Evolutionary conservation across 768 basidiomycete species (phyloP), one percentile per base, ranked within the genome.

Genomic region (Panaeolus cyanescens): DNA sequence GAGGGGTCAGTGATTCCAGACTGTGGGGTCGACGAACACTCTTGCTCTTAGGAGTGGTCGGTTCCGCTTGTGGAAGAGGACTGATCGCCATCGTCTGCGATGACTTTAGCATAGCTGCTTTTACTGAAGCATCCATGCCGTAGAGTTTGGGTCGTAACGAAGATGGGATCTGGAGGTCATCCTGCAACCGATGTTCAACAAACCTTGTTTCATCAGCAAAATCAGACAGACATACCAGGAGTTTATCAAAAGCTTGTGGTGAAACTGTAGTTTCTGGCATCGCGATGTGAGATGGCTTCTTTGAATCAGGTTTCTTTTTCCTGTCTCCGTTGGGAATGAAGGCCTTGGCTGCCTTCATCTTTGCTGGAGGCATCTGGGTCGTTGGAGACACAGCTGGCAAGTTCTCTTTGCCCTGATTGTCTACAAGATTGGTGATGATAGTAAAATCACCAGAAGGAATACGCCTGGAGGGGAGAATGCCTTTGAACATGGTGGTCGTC

Each of bases 91-190:
- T 77, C 28, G 84, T 83, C 31, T 89, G 86, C 0, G 93, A 93
- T 0, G 92, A 93, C 70, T 92, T 93, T 59, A 96, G 79, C 92
- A 96, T 95, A 12, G 91, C 92, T 4, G 91, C 93, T 71, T 96
- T 96, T 55, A 96, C 91, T 1, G 89, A 86, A 0, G 88, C 77
- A 59, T 96, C 92, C 85, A 96, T 92, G 15, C 85, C 86, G 54
- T 80, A 79, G 17, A 96, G 84, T 74, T 93, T 93, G 1, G 88
- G 89, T 7, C 94, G 84, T 22, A 95, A 77, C 2, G 85, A 85
- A 6, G 84, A 76, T 3, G 94, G 94, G 20, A 96, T 93, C 75
- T 96, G 93, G 56, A 96, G 85, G 61, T 94, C 92, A 72, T 96
- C 92, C 93, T 95, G 60, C n/a, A 58, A 57, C 10, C 22, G 54